These are phyloP conservation scores for Gloeopeniophorella convolvens DNA, from an alignment of 768 basidiomycete species.

Conservation along the genomic window DNA sequence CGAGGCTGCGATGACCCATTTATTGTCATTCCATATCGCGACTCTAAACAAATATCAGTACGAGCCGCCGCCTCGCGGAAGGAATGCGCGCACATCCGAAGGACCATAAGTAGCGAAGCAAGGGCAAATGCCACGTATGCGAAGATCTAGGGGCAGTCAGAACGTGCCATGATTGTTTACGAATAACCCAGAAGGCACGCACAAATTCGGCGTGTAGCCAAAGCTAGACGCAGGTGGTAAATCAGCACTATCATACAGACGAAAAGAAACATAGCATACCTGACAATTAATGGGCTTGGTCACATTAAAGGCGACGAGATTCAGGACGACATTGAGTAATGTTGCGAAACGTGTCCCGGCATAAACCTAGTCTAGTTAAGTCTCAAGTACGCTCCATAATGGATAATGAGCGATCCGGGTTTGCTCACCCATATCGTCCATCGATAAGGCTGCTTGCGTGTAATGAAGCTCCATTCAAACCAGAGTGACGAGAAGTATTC, in stretches of 20 bases:
- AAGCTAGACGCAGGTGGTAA: background rate
- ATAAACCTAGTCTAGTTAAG: constrained; percentile 3
- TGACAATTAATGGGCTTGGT: background rate
- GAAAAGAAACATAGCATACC: background rate
- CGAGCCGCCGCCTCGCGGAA: background rate
- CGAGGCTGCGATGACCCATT: background rate
- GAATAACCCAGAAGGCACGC: background rate
- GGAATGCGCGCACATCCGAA: constrained; percentile 4
- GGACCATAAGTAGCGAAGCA: constrained; percentile 3
- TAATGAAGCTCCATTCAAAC: constrained; percentile 16
- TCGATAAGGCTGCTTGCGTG: constrained; percentile 1
- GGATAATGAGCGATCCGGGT: too few relatives aligned
- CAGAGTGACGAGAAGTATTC: constrained; percentile 12
- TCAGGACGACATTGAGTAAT: constrained; percentile 1
- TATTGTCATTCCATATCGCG: constrained; percentile 9
- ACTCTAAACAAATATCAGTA: background rate
- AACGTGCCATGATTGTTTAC: background rate
- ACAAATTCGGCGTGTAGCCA: constrained; percentile 11
- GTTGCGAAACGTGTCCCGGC: background rate
- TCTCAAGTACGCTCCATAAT: too few relatives aligned
- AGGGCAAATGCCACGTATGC: constrained; percentile 2
- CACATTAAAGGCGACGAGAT: background rate
- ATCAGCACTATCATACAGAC: background rate
- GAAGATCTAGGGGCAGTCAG: background rate
- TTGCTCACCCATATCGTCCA: constrained; percentile 17